These are phyloP conservation scores for Acorus calamus DNA, from an alignment of 106 monocot species.

Conservation along the genomic window DNA sequence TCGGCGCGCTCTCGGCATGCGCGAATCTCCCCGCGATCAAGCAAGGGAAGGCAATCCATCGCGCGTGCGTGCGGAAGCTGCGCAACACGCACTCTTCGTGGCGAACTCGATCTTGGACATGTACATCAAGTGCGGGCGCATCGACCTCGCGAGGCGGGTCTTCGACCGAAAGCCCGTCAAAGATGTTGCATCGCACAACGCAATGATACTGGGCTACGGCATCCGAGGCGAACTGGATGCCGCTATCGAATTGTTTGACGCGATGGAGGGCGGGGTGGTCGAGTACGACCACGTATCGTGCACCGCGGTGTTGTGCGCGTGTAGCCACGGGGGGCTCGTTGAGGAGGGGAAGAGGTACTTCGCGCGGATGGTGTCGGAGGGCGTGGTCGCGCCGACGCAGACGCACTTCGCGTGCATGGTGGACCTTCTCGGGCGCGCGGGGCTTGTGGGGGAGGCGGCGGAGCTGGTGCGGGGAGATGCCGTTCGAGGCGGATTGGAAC, in stretches of 20 bases:
- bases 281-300: constrained; percentile 77
- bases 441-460: constrained; percentile 44
- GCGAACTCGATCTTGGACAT: constrained; percentile 77
- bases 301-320: constrained; percentile 71
- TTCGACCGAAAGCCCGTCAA: constrained; percentile 48
- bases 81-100: constrained; percentile 45
- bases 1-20: constrained; percentile 66
- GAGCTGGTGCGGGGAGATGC: constrained; percentile 46
- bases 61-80: constrained; percentile 27
- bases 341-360: constrained; percentile 75
- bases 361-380: constrained; percentile 33
- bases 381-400: constrained; percentile 39
- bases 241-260: constrained; percentile 55
- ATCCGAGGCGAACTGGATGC: constrained; percentile 57
- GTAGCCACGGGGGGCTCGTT: constrained; percentile 72
- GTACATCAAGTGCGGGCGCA: constrained; percentile 54
- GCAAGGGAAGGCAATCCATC: constrained; percentile 79
- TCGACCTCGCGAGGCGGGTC: constrained; percentile 34
- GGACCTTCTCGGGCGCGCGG: constrained; percentile 82
- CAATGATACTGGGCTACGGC: constrained; percentile 80
- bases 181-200: constrained; percentile 94
- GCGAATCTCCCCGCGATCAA: constrained; percentile 64
- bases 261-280: constrained; percentile 49
- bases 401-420: constrained; percentile 94
- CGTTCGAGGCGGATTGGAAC: constrained; percentile 64